A percentile compares a stretch with the other conserved stretches of the same genome.
phyloP scores from a whole-genome alignment of 2,329 filamentous ascomycete species.

The Immersiporthe knoxdaviesiana region DNA sequence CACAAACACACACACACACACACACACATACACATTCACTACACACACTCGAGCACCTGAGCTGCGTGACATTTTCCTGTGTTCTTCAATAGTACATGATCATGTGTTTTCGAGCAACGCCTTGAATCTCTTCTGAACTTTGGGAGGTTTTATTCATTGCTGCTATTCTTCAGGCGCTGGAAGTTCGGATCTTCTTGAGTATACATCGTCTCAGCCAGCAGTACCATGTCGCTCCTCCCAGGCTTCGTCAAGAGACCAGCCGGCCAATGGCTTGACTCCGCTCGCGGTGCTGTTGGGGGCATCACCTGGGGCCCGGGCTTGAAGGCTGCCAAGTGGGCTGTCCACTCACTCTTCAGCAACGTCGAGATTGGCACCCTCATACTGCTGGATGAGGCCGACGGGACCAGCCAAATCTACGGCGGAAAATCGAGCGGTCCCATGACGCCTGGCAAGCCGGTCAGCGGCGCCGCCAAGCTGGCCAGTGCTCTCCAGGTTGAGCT shows the following conservation, averaged over 20 bases:
- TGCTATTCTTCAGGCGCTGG: neutral
- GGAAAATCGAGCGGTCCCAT: constrained; percentile 45
- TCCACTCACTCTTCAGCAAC: constrained; percentile 49
- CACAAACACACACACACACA: too few species aligned
- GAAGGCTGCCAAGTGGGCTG: constrained; percentile 49
- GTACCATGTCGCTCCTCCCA: constrained; percentile 42
- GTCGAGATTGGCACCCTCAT: constrained; percentile 54
- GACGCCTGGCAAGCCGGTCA: constrained; percentile 39
- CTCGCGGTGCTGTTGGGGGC: constrained; percentile 48
- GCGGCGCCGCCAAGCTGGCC: constrained; percentile 44
- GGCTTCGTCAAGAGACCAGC: constrained; percentile 44
- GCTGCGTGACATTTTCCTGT: neutral
- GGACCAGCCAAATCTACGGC: constrained; percentile 48
- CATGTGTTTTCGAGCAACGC: constrained; percentile 17
- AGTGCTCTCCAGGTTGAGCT: constrained; percentile 55
- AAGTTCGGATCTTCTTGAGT: neutral
- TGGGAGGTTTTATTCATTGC: neutral
- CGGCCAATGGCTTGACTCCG: constrained; percentile 43
- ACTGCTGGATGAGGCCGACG: constrained; percentile 51
- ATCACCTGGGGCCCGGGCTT: constrained; percentile 53
- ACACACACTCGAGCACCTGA: neutral
- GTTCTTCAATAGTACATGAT: constrained; percentile 9
- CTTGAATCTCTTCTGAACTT: constrained; percentile 5
- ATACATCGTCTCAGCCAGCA: neutral
- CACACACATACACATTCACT: neutral